Evolutionary conservation across 768 basidiomycete genomes (phyloP), one percentile per base, ranked within the genome.

Genomic region (Omphalotus guepiniiformis): DNA sequence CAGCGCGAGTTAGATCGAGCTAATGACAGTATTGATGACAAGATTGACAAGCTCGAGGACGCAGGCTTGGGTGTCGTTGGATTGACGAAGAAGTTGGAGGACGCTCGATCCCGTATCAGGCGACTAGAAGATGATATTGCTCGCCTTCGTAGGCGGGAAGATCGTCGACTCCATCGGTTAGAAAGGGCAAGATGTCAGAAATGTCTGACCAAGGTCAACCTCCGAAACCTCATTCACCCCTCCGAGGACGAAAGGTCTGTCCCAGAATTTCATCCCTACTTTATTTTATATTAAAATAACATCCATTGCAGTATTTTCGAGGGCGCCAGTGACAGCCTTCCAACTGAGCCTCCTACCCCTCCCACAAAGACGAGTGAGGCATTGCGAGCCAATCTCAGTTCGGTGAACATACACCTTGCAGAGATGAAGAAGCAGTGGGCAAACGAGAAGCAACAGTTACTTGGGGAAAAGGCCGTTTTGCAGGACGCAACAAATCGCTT

Each of bases 21-120:
- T 8, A 92, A 94, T 59, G 82, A 85, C 28, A 85, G 79, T 55
- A 88, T 94, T 45, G 93, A 94, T 55, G 84, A 91, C 58, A 93
- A 93, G 62, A 73, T 94, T 13, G 89, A 91, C 59, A 81, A 84
- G 42, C 80, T 94, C 2, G 87, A 89, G 58, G 83, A 91, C 48
- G 83, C 85, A 0, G 90, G 90, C 4, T 63, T 85, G 12, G 88
- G 80, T 23, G 83, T 83, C 34, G 79, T 92, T 37, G 80, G 78
- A 6, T 69, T 90, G 28, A 82, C 85, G 0, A 75, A 73, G 64
- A 82, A 79, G 45, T 75, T 92, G 3, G 85, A 83, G 49, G 86
- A 89, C 53, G 85, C 87, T 7, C 76, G 84, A 6, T 61, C 71
- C 12, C 74, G 68, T 52, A 80, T 85, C 13, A 63, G 63, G 5